phyloP scores from a whole-genome alignment of 805 yeast species.

The Candida fluviatilis region DNA sequence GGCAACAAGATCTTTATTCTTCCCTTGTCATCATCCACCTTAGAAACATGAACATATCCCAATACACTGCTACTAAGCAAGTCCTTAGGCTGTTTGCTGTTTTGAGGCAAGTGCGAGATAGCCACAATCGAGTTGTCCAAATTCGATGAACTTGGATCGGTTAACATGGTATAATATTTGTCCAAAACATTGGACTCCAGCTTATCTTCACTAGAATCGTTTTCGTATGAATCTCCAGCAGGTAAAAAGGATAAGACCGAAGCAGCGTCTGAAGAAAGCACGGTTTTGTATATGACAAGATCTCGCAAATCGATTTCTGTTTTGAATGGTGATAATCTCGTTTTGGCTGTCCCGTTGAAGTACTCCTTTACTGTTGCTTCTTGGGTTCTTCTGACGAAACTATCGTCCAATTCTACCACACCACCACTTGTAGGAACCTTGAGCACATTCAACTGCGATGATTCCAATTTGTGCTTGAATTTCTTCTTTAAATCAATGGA shows the following conservation, averaged over 20 bases:
- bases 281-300: conserved; percentile 56
- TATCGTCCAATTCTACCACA: conserved; percentile 67
- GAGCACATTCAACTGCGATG: conserved; percentile 40
- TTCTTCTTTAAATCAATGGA: conserved; percentile 58
- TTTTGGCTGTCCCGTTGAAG: conserved; percentile 72
- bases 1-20: conserved; percentile 75
- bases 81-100: conserved; percentile 41
- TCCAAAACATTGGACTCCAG: conserved; percentile 27
- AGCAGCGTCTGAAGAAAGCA: conserved; percentile 39
- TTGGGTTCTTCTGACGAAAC: conserved; percentile 65
- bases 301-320: conserved; percentile 66
- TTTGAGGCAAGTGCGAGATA: conserved; percentile 35
- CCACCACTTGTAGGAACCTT: conserved; percentile 75
- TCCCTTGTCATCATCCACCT: conserved; percentile 70
- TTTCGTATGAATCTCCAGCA: conserved; percentile 38
- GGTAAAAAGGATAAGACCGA: conserved; percentile 38
- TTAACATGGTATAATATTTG: conserved; percentile 28
- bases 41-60: conserved; percentile 73
- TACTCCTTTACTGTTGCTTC: conserved; percentile 79
- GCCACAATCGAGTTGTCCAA: conserved; percentile 79
- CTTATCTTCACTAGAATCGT: conserved; percentile 23
- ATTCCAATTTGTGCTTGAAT: conserved; percentile 30
- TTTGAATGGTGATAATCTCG: conserved; percentile 79
- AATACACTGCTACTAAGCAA: conserved; percentile 57
- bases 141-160: conserved; percentile 46